Conservation (phyloP, 495 filamentous ascomycete genomes). For the Aspergillus olivimuriae region DNA sequence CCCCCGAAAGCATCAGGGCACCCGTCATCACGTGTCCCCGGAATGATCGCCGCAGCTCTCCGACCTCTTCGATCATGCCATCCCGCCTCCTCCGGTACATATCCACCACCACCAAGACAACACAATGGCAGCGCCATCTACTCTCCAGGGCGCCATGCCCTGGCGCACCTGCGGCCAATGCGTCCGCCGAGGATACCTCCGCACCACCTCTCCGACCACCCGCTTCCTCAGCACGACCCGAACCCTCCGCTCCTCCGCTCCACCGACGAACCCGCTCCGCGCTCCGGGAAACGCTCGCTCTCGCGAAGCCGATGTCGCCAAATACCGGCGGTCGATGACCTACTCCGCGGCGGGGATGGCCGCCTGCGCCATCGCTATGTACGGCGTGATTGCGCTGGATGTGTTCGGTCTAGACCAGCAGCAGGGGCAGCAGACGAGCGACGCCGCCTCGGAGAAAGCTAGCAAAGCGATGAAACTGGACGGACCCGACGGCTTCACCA, state of each 20-base stretch:
- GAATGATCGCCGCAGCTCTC: too few species aligned
- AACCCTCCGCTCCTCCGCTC: constrained; percentile 19
- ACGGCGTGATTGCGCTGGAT: constrained; percentile 33
- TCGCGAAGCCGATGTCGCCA: constrained; percentile 18
- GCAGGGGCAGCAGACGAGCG: neutral
- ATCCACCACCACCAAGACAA: constrained; percentile 8
- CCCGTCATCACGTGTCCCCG: too few species aligned
- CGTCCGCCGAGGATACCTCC: constrained; percentile 22
- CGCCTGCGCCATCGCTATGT: constrained; percentile 31
- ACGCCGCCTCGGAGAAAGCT: neutral
- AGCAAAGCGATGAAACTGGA: constrained; percentile 30
- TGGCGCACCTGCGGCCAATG: constrained; percentile 30
- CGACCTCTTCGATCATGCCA: neutral
- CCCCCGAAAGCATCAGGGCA: too few species aligned
- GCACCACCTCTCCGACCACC: constrained; percentile 3
- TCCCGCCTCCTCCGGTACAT: neutral
- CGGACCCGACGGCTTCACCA: constrained; percentile 32
- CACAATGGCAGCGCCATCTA: constrained; percentile 17
- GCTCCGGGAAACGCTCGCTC: constrained; percentile 7
- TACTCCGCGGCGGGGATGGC: constrained; percentile 33
- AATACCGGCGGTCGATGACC: constrained; percentile 26
- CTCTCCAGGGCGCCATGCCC: constrained; percentile 19
- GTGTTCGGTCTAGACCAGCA: constrained; percentile 27
- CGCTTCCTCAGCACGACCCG: constrained; percentile 23
- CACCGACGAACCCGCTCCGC: constrained; percentile 25